phyloP scores from a whole-genome alignment of 768 basidiomycete species.

The Macrolepiota fuliginosa region DNA sequence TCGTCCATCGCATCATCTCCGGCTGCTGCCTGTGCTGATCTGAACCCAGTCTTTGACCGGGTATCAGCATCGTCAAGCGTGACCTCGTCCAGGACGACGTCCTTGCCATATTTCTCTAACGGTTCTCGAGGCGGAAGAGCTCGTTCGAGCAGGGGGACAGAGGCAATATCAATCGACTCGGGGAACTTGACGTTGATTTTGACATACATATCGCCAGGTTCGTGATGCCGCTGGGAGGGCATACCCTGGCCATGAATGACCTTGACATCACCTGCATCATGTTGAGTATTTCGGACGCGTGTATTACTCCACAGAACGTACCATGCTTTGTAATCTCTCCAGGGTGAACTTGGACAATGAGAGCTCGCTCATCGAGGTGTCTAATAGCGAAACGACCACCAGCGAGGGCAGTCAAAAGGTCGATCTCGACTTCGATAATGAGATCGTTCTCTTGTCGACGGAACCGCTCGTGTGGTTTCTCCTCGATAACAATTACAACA shows the following conservation, averaged over 20 bases:
- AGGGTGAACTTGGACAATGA: conserved; percentile 79
- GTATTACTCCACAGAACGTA: conserved; percentile 34
- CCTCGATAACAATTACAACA: conserved; percentile 91
- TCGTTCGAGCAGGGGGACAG: conserved; percentile 72
- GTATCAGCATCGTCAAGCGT: conserved; percentile 77
- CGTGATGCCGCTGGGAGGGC: conserved; percentile 98
- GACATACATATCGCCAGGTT: conserved; percentile 90
- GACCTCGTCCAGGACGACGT: conserved; percentile 77
- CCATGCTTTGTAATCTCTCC: conserved; percentile 95
- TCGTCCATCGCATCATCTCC: conserved; percentile 88
- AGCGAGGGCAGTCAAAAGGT: conserved; percentile 88
- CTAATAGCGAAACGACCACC: conserved; percentile 89
- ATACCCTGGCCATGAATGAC: conserved; percentile 95
- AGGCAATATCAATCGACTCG: conserved; percentile 64
- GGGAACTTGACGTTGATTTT: conserved; percentile 90
- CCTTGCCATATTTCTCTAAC: conserved; percentile 66
- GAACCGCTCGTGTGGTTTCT: conserved; percentile 88
- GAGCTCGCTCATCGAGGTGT: conserved; percentile 90
- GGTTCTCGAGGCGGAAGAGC: conserved; percentile 81
- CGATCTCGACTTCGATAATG: conserved; percentile 83
- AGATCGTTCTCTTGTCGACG: conserved; percentile 88
- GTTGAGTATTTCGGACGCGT: not conserved
- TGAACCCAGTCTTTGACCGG: conserved; percentile 47
- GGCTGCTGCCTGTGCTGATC: conserved; percentile 19
- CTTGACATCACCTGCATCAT: conserved; percentile 74